Evolutionary conservation across 768 basidiomycete species (phyloP).

Genomic region (Mycena metata): DNA sequence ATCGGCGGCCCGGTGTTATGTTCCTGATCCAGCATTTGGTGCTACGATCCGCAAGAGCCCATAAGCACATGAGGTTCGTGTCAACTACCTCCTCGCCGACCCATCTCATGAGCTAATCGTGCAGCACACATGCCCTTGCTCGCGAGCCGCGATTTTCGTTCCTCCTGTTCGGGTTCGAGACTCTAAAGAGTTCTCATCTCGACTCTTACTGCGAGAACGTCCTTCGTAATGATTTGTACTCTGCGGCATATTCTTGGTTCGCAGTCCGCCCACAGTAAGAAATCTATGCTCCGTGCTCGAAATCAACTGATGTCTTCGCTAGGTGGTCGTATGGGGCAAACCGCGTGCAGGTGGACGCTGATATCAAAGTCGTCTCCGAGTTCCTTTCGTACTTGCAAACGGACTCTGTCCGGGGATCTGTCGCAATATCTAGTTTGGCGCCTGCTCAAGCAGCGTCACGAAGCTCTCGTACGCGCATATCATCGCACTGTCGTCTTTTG

Average conservation of each 20-base stretch:
- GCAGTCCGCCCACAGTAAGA: conserved; percentile 89
- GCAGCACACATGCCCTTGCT: conserved; percentile 91
- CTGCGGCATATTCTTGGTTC: conserved; percentile 92
- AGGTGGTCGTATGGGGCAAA: conserved; percentile 99
- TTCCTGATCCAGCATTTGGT: conserved; percentile 88
- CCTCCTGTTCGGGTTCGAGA: conserved; percentile 93
- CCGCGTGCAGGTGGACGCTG: conserved; percentile 89
- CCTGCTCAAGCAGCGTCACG: conserved; percentile 61
- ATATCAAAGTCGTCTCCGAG: conserved; percentile 89
- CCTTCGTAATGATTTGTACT: conserved; percentile 82
- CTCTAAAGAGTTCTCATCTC: conserved; percentile 87
- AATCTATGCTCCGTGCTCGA: not conserved
- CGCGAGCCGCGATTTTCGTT: conserved; percentile 93
- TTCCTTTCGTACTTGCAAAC: conserved; percentile 83
- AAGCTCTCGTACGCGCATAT: conserved; percentile 54
- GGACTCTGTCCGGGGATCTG: conserved; percentile 74
- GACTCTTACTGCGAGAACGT: conserved; percentile 85
- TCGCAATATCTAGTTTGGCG: conserved; percentile 73
- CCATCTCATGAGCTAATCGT: conserved; percentile 26
- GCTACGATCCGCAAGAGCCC: conserved; percentile 80
- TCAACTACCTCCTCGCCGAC: not conserved
- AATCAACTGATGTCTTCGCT: conserved; percentile 14
- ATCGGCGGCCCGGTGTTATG: conserved; percentile 87
- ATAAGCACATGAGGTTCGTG: conserved; percentile 81
- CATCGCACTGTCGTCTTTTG: conserved; percentile 2